Evolutionary conservation across 2,329 filamentous ascomycete species (phyloP), one percentile per base, ranked within the genome.

Genomic region (Ophiocordyceps camponoti-leonardi): DNA sequence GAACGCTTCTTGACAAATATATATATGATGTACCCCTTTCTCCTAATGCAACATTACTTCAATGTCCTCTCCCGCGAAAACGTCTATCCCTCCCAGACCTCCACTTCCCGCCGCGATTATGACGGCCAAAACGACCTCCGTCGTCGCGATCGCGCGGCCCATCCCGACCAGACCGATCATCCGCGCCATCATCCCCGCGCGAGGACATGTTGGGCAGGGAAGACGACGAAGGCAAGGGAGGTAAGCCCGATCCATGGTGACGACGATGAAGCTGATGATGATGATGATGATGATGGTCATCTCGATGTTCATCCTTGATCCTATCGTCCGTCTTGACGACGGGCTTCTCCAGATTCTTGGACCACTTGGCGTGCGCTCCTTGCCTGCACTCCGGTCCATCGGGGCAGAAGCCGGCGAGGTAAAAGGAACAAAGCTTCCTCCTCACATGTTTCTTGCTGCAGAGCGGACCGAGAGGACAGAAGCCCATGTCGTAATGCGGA

Each of bases 371-470:
- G 62, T 98, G 92, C 6, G 86, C 82, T 19, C 85, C 85, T 50
- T 82, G 76, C 57, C 78, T 79, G 65, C 92, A 98, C 8, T 68
- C 68, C 49, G 69, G 73, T 2, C 62, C 90, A 46, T 94, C 83
- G 0, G 92, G 92, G 60, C 92, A 98, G 67, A 98, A 98, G 1
- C 92, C 92, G 8, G 86, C 86, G 16, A 96, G 68, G 59, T 94
- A 98, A 61, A 82, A 94, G 1, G 71, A 71, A 59, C 92, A 98
- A 7, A 94, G 62, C 51, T 75, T 79, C 51, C 84, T 79, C 48
- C 87, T 77, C 47, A 94, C 81, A 64, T 98, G 92, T 53, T 88
- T 84, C 65, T 94, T 87, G 22, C 82, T 79, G 63, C 92, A 98
- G 48, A 76, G 67, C 1, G 88, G 87, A 0, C 92, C 92, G 11